Evolutionary conservation across 306 rosid species (phyloP), one percentile per base, ranked within the genome.

Genomic region (Abrus pulchellus): DNA sequence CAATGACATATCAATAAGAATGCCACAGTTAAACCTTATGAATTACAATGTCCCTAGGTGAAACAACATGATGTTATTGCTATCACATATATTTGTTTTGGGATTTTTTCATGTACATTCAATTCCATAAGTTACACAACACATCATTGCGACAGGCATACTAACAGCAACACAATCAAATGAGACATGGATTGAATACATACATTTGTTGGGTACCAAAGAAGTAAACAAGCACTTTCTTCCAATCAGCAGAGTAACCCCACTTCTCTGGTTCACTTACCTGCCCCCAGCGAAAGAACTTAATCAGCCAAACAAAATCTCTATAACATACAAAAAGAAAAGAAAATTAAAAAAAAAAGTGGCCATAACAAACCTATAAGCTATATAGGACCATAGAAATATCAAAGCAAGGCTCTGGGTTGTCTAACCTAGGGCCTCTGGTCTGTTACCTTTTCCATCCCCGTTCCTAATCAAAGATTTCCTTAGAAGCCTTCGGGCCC

Each of bases 121-220:
- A 11, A 45, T 48, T 66, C 54, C 68, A 44, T 57, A 11, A 41
- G 14, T 38, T 41, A 72, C 4, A 79, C 6, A 67, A 47, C 45
- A 77, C 57, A 74, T 3, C 2, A 78, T 27, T 62, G n/a, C 36
- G 13, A 59, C 34, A 74, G 41, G 34, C 75, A 53, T 76, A 59
- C 45, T 5, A 45, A 41, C 9, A 12, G 55, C 55, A 47, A 56
- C 38, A 82, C 67, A 72, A 72, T 28, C 44, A 47, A 79, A 30
- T 20, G 44, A 52, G 75, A 63, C 14, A 68, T 52, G 59, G 85
- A 40, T 49, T 12, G 47, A 84, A 76, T 48, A 88, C 99, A 84
- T 84, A 93, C 99, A 96, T 92, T 83, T 96, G 97, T 74, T 88
- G 92, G 72, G 99, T 93, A 69, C 98, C 99, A 81, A 92, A 96